These are phyloP conservation scores for Camelina laxa DNA, from an alignment of 345 rosid species.

Conservation along the genomic window DNA sequence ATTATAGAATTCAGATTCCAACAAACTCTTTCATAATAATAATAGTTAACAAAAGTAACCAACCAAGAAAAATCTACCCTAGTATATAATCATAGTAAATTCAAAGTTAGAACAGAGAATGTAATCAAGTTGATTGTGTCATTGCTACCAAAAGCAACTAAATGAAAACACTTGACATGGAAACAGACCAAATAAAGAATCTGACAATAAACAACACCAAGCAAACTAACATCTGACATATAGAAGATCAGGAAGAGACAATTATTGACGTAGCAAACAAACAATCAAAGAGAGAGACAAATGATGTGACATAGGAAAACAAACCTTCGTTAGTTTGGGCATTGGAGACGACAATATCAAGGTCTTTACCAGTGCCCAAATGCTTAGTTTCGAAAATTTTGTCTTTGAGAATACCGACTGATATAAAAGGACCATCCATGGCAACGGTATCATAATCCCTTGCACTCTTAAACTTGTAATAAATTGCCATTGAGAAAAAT, in stretches of 20 bases:
- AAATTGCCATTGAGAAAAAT: constrained; percentile 72
- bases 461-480: constrained; percentile 99
- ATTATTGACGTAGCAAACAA: not conserved
- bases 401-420: constrained; percentile 98
- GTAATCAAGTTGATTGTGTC: not conserved
- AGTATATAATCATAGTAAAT: not conserved
- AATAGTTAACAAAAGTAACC: not conserved
- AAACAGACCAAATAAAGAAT: not conserved
- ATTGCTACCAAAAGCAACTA: not conserved
- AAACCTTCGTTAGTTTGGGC: constrained; percentile 99
- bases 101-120: constrained; percentile 1
- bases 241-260: too few relatives aligned
- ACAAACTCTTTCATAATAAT: not conserved
- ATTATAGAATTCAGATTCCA: constrained; percentile 8
- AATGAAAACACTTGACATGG: constrained; percentile 4
- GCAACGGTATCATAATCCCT: constrained; percentile 89
- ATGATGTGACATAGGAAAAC: constrained; percentile 47
- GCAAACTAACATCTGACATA: not conserved
- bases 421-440: constrained; percentile 98
- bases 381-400: constrained; percentile 99
- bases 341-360: constrained; percentile 95
- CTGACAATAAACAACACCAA: not conserved
- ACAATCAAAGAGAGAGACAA: too few relatives aligned
- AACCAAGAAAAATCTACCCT: not conserved
- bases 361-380: constrained; percentile 97